Base-by-base conservation (phyloP, 768 basidiomycete species). In the Termitomyces sp. region DNA sequence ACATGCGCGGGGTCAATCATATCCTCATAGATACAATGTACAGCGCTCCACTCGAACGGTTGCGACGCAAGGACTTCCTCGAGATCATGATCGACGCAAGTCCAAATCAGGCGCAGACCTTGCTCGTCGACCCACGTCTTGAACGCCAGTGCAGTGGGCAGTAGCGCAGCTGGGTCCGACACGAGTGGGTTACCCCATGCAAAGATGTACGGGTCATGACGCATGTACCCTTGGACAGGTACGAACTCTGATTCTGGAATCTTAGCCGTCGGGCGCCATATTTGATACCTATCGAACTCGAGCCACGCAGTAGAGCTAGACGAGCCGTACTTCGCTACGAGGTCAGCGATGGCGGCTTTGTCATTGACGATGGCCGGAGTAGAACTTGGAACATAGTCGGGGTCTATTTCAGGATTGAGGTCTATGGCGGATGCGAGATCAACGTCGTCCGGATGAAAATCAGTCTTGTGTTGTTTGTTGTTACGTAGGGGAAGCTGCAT, bases 281-380 rank as follows among this genome's bases (percentile, higher is more conserved):
- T 68, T 50, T 68, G 66, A 67, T 76, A 79, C 66, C 83, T 68
- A 67, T 79, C 79, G 62, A 79, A 73, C 65, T 91, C 87, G 9
- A 87, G 75, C 86, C 86, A 90, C 9, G 86, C 81, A 0, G 86
- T 90, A 43, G 86, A 80, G 53, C 82, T 82, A 7, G 84, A 82
- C 35, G 87, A 86, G 18, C 87, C 86, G 61, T 88, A 82, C 52
- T 76, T 73, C 4, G 85, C 86, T 47, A 32, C 47, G 28, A 48
- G 28, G 18, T 32, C n/a, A n/a, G 28, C 47, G 11, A 48, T 48
- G 28, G 28, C 47, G 28, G 47, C 47, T 48, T 48, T 48, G 47
- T 48, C 47, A 11, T 48, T 48, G 47, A 48, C 30, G 47, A 32
- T 32, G 30, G 18, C 30, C 9, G 46, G 46, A 28, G 46, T 47